These are phyloP conservation scores for Fimicolochytrium jonesii DNA, from an alignment of 192 early-diverging fungal species.

Conservation along the genomic window DNA sequence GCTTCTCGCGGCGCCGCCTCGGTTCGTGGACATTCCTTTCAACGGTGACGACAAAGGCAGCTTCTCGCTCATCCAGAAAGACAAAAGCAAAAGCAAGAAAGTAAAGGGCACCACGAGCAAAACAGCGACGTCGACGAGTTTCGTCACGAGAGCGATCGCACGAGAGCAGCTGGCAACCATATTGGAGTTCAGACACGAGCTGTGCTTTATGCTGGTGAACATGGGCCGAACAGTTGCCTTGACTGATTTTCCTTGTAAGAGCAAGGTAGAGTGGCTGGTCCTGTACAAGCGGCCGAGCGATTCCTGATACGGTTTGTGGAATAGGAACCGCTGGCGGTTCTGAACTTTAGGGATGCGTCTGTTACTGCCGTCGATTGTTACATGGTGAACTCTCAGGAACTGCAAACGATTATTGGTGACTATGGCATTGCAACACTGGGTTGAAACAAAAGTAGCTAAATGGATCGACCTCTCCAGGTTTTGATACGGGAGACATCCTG, in stretches of 20 bases:
- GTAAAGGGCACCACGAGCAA: slow-evolving; percentile 20
- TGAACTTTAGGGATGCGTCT: slow-evolving; percentile 69
- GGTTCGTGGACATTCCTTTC: slow-evolving; percentile 23
- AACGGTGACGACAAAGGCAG: slow-evolving; percentile 20
- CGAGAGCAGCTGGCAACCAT: slow-evolving; percentile 44
- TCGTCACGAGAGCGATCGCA: slow-evolving; percentile 39
- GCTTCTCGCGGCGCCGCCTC: too few species aligned
- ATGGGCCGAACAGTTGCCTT: slow-evolving; percentile 67
- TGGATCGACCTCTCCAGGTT: slow-evolving; percentile 9
- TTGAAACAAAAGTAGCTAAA: not conserved
- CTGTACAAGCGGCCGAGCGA: not conserved
- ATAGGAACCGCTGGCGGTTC: slow-evolving; percentile 74
- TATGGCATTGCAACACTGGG: not conserved
- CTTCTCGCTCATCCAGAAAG: slow-evolving; percentile 14
- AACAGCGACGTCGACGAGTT: slow-evolving; percentile 18
- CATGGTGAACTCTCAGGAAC: slow-evolving; percentile 60
- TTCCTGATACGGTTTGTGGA: not conserved
- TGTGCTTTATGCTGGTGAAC: slow-evolving; percentile 71
- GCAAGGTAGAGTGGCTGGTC: too few species aligned
- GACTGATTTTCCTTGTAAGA: slow-evolving; percentile 57
- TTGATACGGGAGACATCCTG: slow-evolving; percentile 38
- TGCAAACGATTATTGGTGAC: slow-evolving; percentile 83
- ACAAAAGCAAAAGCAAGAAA: slow-evolving; percentile 28
- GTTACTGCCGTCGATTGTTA: slow-evolving; percentile 88
- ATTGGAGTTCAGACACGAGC: slow-evolving; percentile 26